Evolutionary conservation across 495 filamentous ascomycete genomes (phyloP).

Genomic region (Usnea hakonensis): DNA sequence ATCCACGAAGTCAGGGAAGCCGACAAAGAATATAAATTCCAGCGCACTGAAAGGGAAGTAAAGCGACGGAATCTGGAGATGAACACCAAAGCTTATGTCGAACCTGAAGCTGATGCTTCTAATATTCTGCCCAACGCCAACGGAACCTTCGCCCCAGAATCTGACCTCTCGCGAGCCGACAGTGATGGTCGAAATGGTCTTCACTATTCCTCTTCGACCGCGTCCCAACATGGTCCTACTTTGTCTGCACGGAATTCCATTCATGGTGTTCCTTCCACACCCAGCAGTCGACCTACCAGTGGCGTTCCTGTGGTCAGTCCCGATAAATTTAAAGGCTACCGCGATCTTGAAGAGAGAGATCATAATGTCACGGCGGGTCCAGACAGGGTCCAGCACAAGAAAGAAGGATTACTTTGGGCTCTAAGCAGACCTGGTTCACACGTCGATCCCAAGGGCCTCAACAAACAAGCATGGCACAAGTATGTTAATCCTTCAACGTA

Average conservation of each 20-base stretch:
- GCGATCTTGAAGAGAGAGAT: conserved; percentile 81
- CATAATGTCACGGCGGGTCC: conserved; percentile 31
- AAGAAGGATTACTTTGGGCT: conserved; percentile 93
- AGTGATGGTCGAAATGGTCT: conserved; percentile 55
- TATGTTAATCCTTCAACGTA: conserved; percentile 42
- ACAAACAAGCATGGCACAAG: conserved; percentile 99
- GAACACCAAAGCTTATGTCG: conserved; percentile 70
- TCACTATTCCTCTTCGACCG: conserved; percentile 36
- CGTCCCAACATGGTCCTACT: conserved; percentile 38
- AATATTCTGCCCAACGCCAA: conserved; percentile 20
- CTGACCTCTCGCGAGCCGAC: conserved; percentile 61
- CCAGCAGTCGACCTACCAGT: conserved; percentile 31
- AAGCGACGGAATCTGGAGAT: conserved; percentile 85
- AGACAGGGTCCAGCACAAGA: conserved; percentile 51
- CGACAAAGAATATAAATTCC: conserved; percentile 92
- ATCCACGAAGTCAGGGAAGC: conserved; percentile 80
- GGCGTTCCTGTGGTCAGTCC: conserved; percentile 40
- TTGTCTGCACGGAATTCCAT: conserved; percentile 24
- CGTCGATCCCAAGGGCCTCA: conserved; percentile 87
- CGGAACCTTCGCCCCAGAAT: conserved; percentile 43
- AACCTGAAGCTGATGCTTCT: conserved; percentile 51
- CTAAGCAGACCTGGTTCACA: conserved; percentile 88
- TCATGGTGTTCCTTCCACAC: conserved; percentile 26
- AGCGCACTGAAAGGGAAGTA: conserved; percentile 86
- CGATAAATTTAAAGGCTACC: conserved; percentile 76